Evolutionary conservation across 352 stramenopile genomes (phyloP).

Genomic region (Globisporangium cystogenes): DNA sequence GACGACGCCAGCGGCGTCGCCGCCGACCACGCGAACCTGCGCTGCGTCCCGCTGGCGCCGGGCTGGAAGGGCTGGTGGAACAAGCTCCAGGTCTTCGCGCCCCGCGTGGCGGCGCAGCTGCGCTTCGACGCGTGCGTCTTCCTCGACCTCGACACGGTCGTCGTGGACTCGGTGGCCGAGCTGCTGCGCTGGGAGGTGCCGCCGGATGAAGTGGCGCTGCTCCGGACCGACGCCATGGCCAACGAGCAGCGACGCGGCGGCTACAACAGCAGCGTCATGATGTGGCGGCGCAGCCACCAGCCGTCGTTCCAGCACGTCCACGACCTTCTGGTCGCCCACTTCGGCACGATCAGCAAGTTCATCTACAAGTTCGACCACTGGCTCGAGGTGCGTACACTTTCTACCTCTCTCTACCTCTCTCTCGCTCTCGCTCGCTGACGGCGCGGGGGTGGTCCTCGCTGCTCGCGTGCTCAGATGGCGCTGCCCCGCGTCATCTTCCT

Average conservation of each 20-base stretch:
- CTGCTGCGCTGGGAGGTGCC: conserved; percentile 20
- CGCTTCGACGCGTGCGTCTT: conserved; percentile 32
- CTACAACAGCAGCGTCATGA: conserved; percentile 78
- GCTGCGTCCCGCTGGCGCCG: conserved; percentile 19
- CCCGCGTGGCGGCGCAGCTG: conserved; percentile 8
- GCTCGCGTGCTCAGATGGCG: conserved; percentile 29
- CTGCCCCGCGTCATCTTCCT: conserved; percentile 25
- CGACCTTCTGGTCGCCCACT: conserved; percentile 32
- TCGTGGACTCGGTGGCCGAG: conserved; percentile 34
- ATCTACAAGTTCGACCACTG: conserved; percentile 89
- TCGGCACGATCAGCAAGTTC: conserved; percentile 25
- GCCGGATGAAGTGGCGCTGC: conserved; percentile 15
- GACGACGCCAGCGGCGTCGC: conserved; percentile 43
- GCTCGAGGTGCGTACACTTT: conserved; percentile 48
- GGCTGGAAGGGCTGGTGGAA: conserved; percentile 76
- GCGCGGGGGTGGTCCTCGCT: neutral
- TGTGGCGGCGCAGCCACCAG: conserved; percentile 25
- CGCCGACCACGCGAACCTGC: conserved; percentile 15
- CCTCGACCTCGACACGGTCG: conserved; percentile 77
- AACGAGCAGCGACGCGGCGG: conserved; percentile 58
- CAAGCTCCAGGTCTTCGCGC: conserved; percentile 66
- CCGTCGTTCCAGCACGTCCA: conserved; percentile 24
- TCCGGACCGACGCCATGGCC: conserved; percentile 61
- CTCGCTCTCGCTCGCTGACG: neutral
- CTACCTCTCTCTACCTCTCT: too few species aligned